Evolutionary conservation across 352 stramenopile genomes (phyloP), one percentile per base, ranked within the genome.

Genomic region (Pythium inflatum): DNA sequence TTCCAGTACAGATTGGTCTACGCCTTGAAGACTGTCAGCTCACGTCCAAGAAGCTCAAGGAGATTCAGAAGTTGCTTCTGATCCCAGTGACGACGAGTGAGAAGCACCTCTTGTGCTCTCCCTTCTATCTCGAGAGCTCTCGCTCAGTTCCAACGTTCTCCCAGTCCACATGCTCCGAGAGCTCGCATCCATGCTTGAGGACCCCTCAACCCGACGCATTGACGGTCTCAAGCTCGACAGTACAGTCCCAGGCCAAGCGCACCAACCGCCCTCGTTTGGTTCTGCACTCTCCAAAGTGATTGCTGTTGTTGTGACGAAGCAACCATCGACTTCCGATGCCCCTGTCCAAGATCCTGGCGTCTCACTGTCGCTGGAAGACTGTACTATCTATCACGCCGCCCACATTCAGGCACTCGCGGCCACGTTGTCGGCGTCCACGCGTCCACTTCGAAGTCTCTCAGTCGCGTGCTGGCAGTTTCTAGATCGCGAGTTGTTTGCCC

Each of bases 11-110:
- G 4, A 22, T 62, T 40, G 36, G 31, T 18, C 28, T 62, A 5
- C 55, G 55, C 12, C 51, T 62, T 40, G 55, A 62, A 51, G 40
- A 53, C 6, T 62, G 55, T 16, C 36, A 62, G 5, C 36, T 62
- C 1, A 62, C 55, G 14, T 12, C 55, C 7, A 51, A 36, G 24
- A 24, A 22, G 3, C 24, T 62, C 36, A 40, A 13, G 22, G 3
- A 18, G 9, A 61, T 49, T 4, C 34, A 36, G 3, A 33, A 24
- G 11, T 22, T 61, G 24, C 54, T 61, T 0, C 4, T 13, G 33
- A 13, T 45, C 2, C 1, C 54, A 8, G 24, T 36, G 13, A n/a
- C 11, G 16, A 2, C 8, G 6, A 22, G 5, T 9, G 33, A 24
- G 31, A 49, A 33, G 1, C 1, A 20, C 2, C 12, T 30, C 3